Percentiles rank a stretch among this genome's conserved stretches.
phyloP scores from a whole-genome alignment of 352 stramenopile species.

The Pythium guiyangense region DNA sequence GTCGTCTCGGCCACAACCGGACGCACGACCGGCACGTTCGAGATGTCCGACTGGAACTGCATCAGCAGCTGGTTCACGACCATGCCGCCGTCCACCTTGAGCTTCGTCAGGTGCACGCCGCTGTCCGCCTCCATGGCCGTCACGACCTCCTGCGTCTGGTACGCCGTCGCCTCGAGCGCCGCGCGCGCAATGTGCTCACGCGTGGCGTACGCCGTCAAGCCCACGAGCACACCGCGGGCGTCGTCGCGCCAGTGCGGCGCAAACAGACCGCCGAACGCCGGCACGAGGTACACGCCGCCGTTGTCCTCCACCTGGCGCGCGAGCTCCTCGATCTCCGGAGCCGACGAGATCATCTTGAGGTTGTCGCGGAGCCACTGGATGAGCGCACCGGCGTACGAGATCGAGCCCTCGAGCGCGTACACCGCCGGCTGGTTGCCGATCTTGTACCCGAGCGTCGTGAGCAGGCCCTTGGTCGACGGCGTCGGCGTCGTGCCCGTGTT shows the following conservation, averaged over 20 bases:
- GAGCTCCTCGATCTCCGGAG: conserved; percentile 87
- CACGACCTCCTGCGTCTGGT: conserved; percentile 94
- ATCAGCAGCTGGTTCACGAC: conserved; percentile 97
- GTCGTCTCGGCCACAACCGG: conserved; percentile 97
- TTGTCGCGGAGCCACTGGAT: conserved; percentile 99
- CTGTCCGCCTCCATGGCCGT: conserved; percentile 93
- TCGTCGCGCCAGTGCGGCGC: conserved; percentile 96
- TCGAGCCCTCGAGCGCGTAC: conserved; percentile 97
- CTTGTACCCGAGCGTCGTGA: conserved; percentile 93
- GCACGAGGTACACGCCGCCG: conserved; percentile 97
- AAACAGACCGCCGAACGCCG: conserved; percentile 97
- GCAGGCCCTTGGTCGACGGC: conserved; percentile 89
- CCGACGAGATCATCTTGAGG: conserved; percentile 91
- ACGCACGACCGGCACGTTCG: conserved; percentile 91
- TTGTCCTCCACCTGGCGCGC: conserved; percentile 89
- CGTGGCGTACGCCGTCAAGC: conserved; percentile 93
- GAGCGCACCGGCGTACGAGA: conserved; percentile 95
- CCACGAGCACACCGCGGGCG: conserved; percentile 95
- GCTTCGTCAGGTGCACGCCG: conserved; percentile 83
- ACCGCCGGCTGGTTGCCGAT: conserved; percentile 76
- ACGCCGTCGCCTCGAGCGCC: conserved; percentile 95
- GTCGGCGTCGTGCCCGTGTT: conserved; percentile 94
- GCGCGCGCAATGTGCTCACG: conserved; percentile 95
- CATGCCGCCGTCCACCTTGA: conserved; percentile 98
- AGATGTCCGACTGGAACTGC: conserved; percentile 98